Evolutionary conservation across 148 eudicot genomes (phyloP).

Genomic region (Camellia lanceoleosa): DNA sequence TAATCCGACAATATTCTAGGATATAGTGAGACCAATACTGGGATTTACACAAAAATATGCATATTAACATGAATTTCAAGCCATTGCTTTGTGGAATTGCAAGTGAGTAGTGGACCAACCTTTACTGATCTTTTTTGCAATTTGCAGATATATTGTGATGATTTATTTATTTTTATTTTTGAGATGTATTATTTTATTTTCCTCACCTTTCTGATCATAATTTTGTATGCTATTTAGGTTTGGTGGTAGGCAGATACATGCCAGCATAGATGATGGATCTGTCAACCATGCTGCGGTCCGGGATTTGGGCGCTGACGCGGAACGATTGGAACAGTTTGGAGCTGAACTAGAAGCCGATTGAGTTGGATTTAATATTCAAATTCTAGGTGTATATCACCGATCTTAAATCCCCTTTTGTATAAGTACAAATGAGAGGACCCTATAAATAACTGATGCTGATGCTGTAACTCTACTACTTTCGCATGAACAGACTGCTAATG

Average conservation of each 20-base stretch:
- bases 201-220: neutral
- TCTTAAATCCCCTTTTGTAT: neutral
- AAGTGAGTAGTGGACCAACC: neutral
- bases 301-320: conserved; percentile 64
- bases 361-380: neutral
- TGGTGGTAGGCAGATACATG: conserved; percentile 77
- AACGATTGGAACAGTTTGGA: conserved; percentile 73
- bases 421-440: conserved; percentile 3
- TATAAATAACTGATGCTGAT: neutral
- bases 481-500: neutral
- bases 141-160: neutral
- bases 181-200: neutral
- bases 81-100: neutral
- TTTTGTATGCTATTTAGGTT: conserved; percentile 47
- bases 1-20: neutral
- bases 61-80: neutral
- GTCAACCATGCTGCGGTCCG: conserved; percentile 72
- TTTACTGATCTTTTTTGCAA: neutral
- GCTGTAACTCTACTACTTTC: neutral
- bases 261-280: conserved; percentile 79
- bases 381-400: neutral
- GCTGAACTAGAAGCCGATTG: conserved; percentile 85
- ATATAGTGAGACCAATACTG: neutral
- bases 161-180: neutral
- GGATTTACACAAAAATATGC: too few relatives aligned